Evolutionary conservation across 805 yeast species (phyloP).

Genomic region (Danielia oregonensis): DNA sequence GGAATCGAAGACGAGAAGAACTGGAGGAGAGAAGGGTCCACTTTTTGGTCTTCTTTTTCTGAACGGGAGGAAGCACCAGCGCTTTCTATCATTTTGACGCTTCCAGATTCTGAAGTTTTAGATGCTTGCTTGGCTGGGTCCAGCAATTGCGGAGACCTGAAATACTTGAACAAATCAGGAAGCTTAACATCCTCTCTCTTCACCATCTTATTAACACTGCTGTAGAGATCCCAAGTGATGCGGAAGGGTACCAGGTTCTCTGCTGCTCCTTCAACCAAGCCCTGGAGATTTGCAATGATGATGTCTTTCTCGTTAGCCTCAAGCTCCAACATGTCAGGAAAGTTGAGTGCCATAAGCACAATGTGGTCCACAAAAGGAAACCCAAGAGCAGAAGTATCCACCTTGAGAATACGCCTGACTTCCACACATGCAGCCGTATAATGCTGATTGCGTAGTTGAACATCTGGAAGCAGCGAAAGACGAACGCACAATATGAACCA

Average conservation of each 20-base stretch:
- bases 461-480: constrained; percentile 6
- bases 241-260: constrained; percentile 13
- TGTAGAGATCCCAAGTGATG: constrained; percentile 16
- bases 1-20: neutral
- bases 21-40: neutral
- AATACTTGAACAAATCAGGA: neutral
- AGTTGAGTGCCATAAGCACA: constrained; percentile 13
- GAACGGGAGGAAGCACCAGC: neutral
- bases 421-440: constrained; percentile 13
- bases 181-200: neutral
- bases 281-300: constrained; percentile 4
- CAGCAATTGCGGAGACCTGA: neutral
- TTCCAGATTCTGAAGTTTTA: too few relatives aligned
- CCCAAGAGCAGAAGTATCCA: constrained; percentile 2
- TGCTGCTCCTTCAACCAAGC: constrained; percentile 8
- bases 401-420: constrained; percentile 9
- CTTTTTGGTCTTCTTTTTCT: neutral
- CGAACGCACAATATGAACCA: constrained; percentile 20
- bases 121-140: neutral
- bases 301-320: constrained; percentile 6
- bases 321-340: constrained; percentile 17
- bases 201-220: constrained; percentile 8
- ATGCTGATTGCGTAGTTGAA: constrained; percentile 9
- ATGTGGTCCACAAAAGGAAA: constrained; percentile 18
- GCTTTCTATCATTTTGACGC: too few relatives aligned